Evolutionary conservation across 2,329 filamentous ascomycete species (phyloP), one percentile per base, ranked within the genome.

Genomic region (Hypomyces perniciosus): DNA sequence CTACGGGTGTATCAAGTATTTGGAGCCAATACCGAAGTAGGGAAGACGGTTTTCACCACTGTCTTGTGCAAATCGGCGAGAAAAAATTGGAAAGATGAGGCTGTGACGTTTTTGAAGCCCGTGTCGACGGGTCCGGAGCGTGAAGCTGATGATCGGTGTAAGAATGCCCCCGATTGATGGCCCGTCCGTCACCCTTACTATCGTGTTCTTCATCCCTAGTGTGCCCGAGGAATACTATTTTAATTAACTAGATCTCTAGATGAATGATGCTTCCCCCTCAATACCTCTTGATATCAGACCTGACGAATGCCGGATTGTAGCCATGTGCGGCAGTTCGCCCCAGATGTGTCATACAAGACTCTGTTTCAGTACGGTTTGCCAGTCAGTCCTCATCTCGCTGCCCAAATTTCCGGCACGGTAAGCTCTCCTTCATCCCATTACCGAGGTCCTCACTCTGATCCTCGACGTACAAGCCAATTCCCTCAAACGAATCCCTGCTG

Each of bases 11-110:
- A 88, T 59, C 88, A 93, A 67, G 73, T 95, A 35, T 95, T 87
- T 61, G 89, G 89, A 29, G 86, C 89, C 43, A 93, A 92, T 61
- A 93, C 89, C 0, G 82, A 88, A 57, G 87, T 93, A 28, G 89
- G 89, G 56, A 95, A 95, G 73, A 95, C 89, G 0, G 80, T 95
- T 31, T 78, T 90, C 52, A 85, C 86, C 2, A 90, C 87, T 0
- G 68, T 90, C 9, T 72, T 95, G 4, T 86, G 82, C 65, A 83
- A 80, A 55, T 78, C 84, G 7, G 76, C 83, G 4, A 71, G 69
- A 35, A 72, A 69, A 28, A 68, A 69, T 37, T 72, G 73, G 56
- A 65, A 66, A 6, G 61, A 69, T 20, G 75, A 78, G 42, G 68
- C 70, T 20, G 76, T 83, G 1, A 74, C 78, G 8, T 95, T 88